Percentiles rank a stretch among this genome's conserved stretches.
These are phyloP conservation scores for Xerocomus cyaneibrunnescens DNA, from an alignment of 1,284 basidiomycete genomes.

Conservation along the genomic window DNA sequence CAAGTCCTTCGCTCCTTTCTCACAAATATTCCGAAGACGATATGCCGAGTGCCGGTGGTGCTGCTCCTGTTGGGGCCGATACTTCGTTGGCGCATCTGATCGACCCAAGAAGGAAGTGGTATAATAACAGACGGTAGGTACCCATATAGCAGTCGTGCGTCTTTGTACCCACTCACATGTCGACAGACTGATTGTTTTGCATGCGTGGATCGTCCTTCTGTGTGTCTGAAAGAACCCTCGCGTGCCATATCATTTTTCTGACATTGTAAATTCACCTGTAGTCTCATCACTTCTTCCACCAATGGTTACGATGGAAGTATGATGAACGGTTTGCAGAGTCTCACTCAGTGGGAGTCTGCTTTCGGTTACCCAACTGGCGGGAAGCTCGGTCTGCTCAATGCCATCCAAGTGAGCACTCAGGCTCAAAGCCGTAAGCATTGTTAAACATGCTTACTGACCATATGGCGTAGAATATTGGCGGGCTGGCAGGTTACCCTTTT, in stretches of 20 bases:
- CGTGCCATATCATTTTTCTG: conserved; percentile 1
- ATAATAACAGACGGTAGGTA: conserved; percentile 65
- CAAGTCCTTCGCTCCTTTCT: conserved; percentile 24
- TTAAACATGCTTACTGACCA: conserved; percentile 1
- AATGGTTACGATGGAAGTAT: conserved; percentile 77
- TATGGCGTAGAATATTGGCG: conserved; percentile 57
- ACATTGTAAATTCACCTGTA: conserved; percentile 23
- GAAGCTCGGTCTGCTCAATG: conserved; percentile 70
- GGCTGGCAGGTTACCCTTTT: conserved; percentile 64
- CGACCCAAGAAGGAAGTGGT: conserved; percentile 67
- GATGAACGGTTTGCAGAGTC: conserved; percentile 75
- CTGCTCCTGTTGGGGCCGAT: conserved; percentile 28
- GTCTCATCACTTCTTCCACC: conserved; percentile 74
- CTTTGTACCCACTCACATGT: conserved; percentile 5
- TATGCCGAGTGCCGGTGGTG: conserved; percentile 48
- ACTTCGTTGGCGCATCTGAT: conserved; percentile 54
- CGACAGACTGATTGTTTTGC: conserved; percentile 56
- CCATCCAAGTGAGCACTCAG: conserved; percentile 61
- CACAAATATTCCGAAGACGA: conserved; percentile 29
- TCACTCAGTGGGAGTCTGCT: conserved; percentile 58
- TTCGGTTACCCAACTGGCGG: conserved; percentile 55
- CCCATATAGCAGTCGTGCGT: neutral
- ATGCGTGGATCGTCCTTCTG: conserved; percentile 69
- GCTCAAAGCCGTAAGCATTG: conserved; percentile 15
- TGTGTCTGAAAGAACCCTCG: conserved; percentile 32